Evolutionary conservation across 306 rosid species (phyloP).

Genomic region (Hippophae tibetana): DNA sequence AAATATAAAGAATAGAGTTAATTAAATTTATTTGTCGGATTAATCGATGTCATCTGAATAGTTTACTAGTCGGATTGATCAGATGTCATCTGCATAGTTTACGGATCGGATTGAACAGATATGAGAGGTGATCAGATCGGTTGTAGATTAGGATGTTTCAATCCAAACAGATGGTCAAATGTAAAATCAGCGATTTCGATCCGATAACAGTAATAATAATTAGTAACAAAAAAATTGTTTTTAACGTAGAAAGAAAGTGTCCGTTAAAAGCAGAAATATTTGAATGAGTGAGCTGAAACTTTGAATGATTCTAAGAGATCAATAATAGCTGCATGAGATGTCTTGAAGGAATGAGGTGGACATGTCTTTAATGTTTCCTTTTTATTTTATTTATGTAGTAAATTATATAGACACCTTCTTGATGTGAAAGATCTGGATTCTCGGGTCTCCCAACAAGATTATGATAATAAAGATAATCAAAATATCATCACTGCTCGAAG

Average conservation of each 20-base stretch:
- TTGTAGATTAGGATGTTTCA: too few species aligned
- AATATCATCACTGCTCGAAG: not conserved
- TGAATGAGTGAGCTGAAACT: conserved; percentile 8
- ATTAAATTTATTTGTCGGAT: too few species aligned
- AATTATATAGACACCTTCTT: conserved; percentile 2
- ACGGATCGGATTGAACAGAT: too few species aligned
- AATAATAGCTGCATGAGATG: conserved; percentile 14
- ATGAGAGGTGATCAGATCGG: too few species aligned
- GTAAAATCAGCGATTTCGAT: too few species aligned
- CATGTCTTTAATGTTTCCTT: not conserved
- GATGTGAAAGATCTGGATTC: conserved; percentile 25
- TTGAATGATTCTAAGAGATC: conserved; percentile 19
- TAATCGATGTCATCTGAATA: too few species aligned
- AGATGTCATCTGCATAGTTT: too few species aligned
- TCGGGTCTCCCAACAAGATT: conserved; percentile 13
- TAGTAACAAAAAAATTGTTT: conserved; percentile 1
- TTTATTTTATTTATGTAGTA: not conserved
- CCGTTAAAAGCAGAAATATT: not conserved
- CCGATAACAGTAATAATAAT: too few species aligned
- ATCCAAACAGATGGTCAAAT: too few species aligned
- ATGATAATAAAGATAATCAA: not conserved
- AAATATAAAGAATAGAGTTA: too few species aligned
- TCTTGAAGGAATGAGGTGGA: conserved; percentile 19
- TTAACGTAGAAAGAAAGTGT: not conserved
- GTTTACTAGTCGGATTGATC: too few species aligned